Evolutionary conservation across 2,329 filamentous ascomycete species (phyloP), one percentile per base, ranked within the genome.

Genomic region (Juglanconis oblonga): DNA sequence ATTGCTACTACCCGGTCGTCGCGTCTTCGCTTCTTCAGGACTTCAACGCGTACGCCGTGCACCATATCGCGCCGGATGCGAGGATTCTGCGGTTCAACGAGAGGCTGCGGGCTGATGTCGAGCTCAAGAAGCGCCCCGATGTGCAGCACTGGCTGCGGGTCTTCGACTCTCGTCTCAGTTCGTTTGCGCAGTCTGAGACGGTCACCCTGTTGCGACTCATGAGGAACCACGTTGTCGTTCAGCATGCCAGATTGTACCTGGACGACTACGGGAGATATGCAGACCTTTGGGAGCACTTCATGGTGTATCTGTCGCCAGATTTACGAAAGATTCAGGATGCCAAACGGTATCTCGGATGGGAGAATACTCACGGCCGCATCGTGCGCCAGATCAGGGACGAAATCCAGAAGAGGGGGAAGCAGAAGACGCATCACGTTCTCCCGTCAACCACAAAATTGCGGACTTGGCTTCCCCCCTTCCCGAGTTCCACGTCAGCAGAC

Each of bases 171-270:
- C 36, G 9, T 14, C 3, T 4, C n/a, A 13, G 29, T 7, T 5
- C 3, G 1, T 33, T 31, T n/a, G 6, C 8, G 8, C 2, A 24
- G 1, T 10, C 33, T 14, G 48, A 47, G 3, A 60, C 48, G 11
- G 5, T 24, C 5, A 52, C 11, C 1, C 40, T 60, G 33, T 11
- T 55, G 24, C 7, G 5, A 5, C 38, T 60, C 33, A 38, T 60
- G 10, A 31, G 44, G 2, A 35, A 2, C 5, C 14, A 33, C 33
- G 33, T 55, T 17, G 48, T 57, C n/a, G 10, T 33, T 7, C 58
- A 60, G 14, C 58, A 60, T 8, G 53, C 53, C 2, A 17, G 10
- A 4, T 5, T 55, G 29, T 60, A 57, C 9, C 53, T 60, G 5
- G 48, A 57, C 11, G 11, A 49, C 5, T 60, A 60, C 35, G 45